phyloP scores from a whole-genome alignment of 352 stramenopile species.

The Pythium aquatile region DNA sequence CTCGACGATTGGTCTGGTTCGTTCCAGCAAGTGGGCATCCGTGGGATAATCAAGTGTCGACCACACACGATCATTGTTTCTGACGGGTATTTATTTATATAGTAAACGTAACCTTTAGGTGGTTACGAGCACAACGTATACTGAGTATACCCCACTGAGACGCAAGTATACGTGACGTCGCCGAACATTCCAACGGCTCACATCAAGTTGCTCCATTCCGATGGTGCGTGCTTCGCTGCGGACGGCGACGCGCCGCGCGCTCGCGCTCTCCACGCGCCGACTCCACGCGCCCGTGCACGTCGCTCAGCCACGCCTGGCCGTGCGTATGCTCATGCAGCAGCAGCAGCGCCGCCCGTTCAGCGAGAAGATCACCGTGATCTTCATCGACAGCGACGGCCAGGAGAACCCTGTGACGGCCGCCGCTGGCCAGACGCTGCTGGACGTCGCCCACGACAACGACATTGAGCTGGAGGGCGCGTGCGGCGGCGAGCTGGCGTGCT shows the following conservation, averaged over 20 bases:
- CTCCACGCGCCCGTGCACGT: neutral
- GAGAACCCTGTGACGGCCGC: conserved; percentile 64
- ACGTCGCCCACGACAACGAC: conserved; percentile 92
- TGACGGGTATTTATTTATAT: neutral
- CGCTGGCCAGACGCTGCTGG: conserved; percentile 79
- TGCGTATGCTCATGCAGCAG: neutral
- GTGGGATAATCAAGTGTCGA: too few relatives aligned
- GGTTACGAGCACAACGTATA: neutral
- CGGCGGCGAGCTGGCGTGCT: conserved; percentile 92
- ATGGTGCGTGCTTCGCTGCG: conserved; percentile 7
- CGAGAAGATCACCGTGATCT: conserved; percentile 72
- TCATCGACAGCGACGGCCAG: conserved; percentile 79
- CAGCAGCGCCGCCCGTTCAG: conserved; percentile 33
- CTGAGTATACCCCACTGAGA: neutral
- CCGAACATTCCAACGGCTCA: conserved; percentile 22
- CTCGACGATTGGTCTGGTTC: too few relatives aligned
- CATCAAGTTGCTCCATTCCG: conserved; percentile 9
- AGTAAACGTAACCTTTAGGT: neutral
- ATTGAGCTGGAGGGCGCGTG: conserved; percentile 93
- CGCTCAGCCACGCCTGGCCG: neutral
- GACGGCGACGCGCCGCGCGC: conserved; percentile 12
- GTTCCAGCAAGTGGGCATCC: too few relatives aligned
- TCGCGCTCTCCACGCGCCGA: conserved; percentile 1
- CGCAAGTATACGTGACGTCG: conserved; percentile 12
- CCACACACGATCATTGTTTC: neutral